Evolutionary conservation across 768 basidiomycete genomes (phyloP), one percentile per base, ranked within the genome.

Genomic region (Termitomyces titanicus): DNA sequence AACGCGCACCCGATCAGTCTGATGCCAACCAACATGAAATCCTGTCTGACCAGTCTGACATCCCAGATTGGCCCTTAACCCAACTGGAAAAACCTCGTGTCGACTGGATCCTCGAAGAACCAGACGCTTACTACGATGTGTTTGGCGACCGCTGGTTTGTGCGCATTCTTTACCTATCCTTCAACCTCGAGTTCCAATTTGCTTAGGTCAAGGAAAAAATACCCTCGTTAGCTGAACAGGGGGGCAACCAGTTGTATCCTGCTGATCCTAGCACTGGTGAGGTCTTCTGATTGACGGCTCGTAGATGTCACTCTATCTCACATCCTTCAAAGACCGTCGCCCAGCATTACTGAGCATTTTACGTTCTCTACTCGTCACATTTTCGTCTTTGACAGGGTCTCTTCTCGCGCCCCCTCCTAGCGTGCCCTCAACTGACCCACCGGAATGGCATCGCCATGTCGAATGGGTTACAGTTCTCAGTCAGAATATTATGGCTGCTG

Each of bases 111-210:
- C 76, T 91, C 1, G 89, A 94, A 61, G 91, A 92, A 57, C 87
- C 88, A 1, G 78, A 80, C 24, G 74, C 79, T 9, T 76, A 83
- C 58, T 96, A 92, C 67, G 80, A 81, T 50, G 87, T 86, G 15
- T 96, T 88, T 70, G 92, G 91, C n/a, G 90, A 94, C 67, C 79
- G 79, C 63, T 96, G 91, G 89, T 88, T 88, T 82, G 91, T 94
- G 74, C 70, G 89, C 68, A 62, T 18, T 11, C 42, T 40, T 60
- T 42, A 61, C 58, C 51, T 50, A 49, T 52, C 51, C 42, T 54
- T 51, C 51, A 47, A 20, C 52, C 53, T 47, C 50, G 35, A 47
- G 47, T 49, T 31, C 39, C 50, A 33, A 48, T 47, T 22, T 50
- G 5, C 38, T 12, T 58, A 93, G 90, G 83, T 94, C 51, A 89